Percentiles rank a stretch among this genome's conserved stretches.
These are phyloP conservation scores for Darksidea phi DNA, from an alignment of 495 filamentous ascomycete species.

Conservation along the genomic window DNA sequence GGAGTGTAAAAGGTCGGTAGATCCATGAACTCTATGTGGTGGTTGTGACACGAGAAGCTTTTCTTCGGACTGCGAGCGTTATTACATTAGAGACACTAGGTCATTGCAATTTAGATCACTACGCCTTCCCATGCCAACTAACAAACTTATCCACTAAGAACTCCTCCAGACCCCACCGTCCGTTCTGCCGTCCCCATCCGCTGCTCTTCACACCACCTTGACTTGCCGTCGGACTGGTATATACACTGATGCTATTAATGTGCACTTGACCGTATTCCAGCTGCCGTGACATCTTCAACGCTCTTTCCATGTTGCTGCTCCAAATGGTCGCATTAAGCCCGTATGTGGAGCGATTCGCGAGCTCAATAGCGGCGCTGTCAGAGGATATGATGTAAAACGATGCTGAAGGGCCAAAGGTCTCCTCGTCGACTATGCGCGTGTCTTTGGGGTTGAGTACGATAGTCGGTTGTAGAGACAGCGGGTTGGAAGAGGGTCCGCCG, in stretches of 20 bases:
- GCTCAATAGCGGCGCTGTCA: slow-evolving; percentile 39
- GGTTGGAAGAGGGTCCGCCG: slow-evolving; percentile 30
- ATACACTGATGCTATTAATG: slow-evolving; percentile 79
- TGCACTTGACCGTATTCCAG: slow-evolving; percentile 52
- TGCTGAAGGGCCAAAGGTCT: slow-evolving; percentile 81
- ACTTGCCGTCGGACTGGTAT: slow-evolving; percentile 72
- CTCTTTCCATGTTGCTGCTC: slow-evolving; percentile 39
- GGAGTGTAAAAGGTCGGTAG: slow-evolving; percentile 60
- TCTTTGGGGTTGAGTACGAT: slow-evolving; percentile 36
- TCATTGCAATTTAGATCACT: no score
- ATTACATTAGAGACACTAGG: no score
- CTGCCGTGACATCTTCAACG: slow-evolving; percentile 40
- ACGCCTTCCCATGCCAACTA: slow-evolving; percentile 33
- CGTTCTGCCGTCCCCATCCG: slow-evolving; percentile 69
- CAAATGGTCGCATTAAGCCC: slow-evolving; percentile 44
- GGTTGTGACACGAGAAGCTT: no score
- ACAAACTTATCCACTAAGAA: slow-evolving; percentile 56
- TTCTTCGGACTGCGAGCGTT: no score
- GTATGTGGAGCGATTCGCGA: slow-evolving; percentile 46
- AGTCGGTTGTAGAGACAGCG: slow-evolving; percentile 12
- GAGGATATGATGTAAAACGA: slow-evolving; percentile 53
- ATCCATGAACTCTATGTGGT: no score
- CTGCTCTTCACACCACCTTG: slow-evolving; percentile 85
- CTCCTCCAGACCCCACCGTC: slow-evolving; percentile 59
- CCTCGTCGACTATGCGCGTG: slow-evolving; percentile 62